Evolutionary conservation across 1,139 yeast genomes (phyloP), one percentile per base, ranked within the genome.

Genomic region (Kurtzmaniella natalensis): DNA sequence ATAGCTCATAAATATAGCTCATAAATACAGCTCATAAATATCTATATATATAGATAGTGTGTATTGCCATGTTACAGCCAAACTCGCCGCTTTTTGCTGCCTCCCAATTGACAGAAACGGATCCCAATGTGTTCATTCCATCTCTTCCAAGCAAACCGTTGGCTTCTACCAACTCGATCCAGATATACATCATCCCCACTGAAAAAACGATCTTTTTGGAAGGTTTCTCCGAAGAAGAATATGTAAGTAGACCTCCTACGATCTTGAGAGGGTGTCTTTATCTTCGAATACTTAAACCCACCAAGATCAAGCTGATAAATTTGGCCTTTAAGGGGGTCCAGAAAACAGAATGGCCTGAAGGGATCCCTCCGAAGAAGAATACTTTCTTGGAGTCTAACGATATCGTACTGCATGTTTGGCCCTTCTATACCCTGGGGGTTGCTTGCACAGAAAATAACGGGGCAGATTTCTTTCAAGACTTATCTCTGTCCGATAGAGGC

Each of bases 261-360:
- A 61, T 92, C 34, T 67, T 92, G 28, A 68, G 98, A 39, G 98
- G 98, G 1, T 77, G 94, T 17, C 64, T 92, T 19, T 76, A 81
- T 31, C 47, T 92, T 7, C 67, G 89, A 30, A 73, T 88, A 5
- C 53, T 79, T 33, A 89, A 88, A 50, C 82, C 94, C 0, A 70
- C 82, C 25, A 87, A 81, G 55, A 66, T 92, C 44, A 87, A 84
- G 55, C 57, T 76, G 24, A 76, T 92, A n/a, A 56, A 66, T 3
- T 61, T 92, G 35, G 61, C 70, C 2, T 81, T 92, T 51, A 72
- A 74, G 41, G 98, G 97, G 2, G 55, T 61, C 2, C 76, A 86
- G 29, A 67, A 85, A 42, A 92, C 98, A 0, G 96, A 92, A 44
- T 92, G 98, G 97, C 98, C 97, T 3, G 98, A 94, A 50, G 98